Evolutionary conservation across 768 basidiomycete species (phyloP).

Genomic region (Tricholomella constricta): DNA sequence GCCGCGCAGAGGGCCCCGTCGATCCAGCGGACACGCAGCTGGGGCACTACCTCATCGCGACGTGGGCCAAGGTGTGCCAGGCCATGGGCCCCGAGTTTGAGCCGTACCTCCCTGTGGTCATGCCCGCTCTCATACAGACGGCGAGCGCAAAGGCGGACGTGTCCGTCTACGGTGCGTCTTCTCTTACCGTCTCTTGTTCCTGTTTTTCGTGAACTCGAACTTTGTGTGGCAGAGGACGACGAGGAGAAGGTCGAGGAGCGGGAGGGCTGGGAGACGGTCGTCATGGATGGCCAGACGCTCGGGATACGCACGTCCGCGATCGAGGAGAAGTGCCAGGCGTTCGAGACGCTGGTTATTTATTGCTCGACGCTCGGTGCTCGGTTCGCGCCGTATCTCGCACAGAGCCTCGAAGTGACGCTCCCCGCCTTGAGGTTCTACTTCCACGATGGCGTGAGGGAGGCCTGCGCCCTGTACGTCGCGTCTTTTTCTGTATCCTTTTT

Average conservation of each 20-base stretch:
- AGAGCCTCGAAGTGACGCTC: slow-evolving; percentile 70
- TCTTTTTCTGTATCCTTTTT: neutral
- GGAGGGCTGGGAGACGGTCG: slow-evolving; percentile 80
- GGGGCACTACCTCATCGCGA: slow-evolving; percentile 76
- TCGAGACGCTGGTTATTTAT: slow-evolving; percentile 84
- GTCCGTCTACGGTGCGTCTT: slow-evolving; percentile 61
- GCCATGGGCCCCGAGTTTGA: slow-evolving; percentile 84
- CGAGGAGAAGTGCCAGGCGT: slow-evolving; percentile 87
- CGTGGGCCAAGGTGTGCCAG: slow-evolving; percentile 89
- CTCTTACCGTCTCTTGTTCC: neutral
- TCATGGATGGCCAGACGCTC: slow-evolving; percentile 74
- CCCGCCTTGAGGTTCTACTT: slow-evolving; percentile 76
- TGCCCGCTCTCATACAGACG: slow-evolving; percentile 73
- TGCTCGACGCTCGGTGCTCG: slow-evolving; percentile 64
- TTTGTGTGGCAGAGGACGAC: slow-evolving; percentile 45
- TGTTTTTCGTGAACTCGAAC: neutral
- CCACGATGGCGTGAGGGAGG: slow-evolving; percentile 84
- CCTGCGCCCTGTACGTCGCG: slow-evolving; percentile 68
- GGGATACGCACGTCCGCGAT: slow-evolving; percentile 80
- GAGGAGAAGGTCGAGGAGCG: slow-evolving; percentile 56
- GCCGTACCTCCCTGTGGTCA: slow-evolving; percentile 82
- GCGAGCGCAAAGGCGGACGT: slow-evolving; percentile 84
- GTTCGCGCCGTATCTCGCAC: slow-evolving; percentile 74
- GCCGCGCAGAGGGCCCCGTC: slow-evolving; percentile 55
- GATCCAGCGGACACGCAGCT: slow-evolving; percentile 76